phyloP scores from a whole-genome alignment of 2,329 filamentous ascomycete genomes.

The Davidsoniella neocaledoniae region DNA sequence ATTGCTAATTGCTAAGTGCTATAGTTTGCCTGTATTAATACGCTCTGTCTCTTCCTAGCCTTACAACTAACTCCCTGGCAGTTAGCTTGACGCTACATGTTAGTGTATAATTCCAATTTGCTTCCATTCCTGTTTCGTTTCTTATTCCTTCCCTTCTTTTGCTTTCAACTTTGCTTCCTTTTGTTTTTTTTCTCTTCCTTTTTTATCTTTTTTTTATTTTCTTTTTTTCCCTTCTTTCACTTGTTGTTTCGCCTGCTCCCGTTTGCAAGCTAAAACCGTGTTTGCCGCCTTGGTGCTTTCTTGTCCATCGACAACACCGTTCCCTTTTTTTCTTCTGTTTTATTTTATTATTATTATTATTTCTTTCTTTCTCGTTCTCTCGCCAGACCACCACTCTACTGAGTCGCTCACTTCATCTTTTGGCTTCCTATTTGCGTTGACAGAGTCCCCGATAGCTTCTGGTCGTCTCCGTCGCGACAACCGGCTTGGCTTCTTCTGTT shows the following conservation, averaged over 20 bases:
- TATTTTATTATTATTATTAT: background rate
- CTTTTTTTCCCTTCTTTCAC: background rate
- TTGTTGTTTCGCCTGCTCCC: background rate
- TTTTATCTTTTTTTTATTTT: background rate
- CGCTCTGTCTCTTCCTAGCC: too few species aligned
- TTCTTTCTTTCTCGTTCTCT: too few species aligned
- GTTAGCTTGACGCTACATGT: too few species aligned
- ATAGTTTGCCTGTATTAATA: too few species aligned
- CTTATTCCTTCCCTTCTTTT: background rate
- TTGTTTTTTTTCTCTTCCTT: background rate
- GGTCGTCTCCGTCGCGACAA: too few species aligned
- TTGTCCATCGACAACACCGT: background rate
- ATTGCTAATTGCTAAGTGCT: too few species aligned
- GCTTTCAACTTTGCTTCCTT: background rate
- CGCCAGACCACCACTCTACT: too few species aligned
- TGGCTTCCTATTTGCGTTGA: too few species aligned
- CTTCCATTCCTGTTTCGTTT: slow-evolving; percentile 1
- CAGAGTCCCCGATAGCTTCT: too few species aligned
- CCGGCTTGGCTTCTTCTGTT: too few species aligned
- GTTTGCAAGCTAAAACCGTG: background rate
- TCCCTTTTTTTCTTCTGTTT: background rate
- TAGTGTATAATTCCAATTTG: background rate
- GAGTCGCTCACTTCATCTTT: too few species aligned
- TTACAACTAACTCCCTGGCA: too few species aligned
- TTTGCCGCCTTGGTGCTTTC: background rate